Evolutionary conservation across 495 filamentous ascomycete species (phyloP).

Genomic region (Ascodesmis nigricans): DNA sequence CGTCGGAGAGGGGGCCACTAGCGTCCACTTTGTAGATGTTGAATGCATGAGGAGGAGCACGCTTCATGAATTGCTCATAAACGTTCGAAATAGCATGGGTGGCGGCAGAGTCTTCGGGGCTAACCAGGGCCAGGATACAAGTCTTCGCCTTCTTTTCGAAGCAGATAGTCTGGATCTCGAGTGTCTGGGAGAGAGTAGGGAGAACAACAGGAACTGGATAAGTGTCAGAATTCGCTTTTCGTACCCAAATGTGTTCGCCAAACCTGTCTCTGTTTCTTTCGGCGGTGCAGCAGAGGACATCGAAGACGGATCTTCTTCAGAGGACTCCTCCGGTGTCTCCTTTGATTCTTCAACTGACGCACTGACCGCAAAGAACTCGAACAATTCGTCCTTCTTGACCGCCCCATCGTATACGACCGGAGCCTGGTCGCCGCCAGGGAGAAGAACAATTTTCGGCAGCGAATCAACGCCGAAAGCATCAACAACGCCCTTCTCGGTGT

Average conservation of each 20-base stretch:
- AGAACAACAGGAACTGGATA: too few relatives aligned
- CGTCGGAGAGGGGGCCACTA: conserved; percentile 33
- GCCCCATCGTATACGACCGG: conserved; percentile 59
- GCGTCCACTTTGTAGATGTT: conserved; percentile 25
- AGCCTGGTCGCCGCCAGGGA: conserved; percentile 50
- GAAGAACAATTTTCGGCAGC: conserved; percentile 60
- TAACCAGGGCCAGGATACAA: conserved; percentile 55
- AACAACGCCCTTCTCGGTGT: conserved; percentile 52
- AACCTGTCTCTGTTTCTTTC: too few relatives aligned
- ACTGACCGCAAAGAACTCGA: conserved; percentile 69
- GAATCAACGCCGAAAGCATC: conserved; percentile 51
- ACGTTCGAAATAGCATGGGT: conserved; percentile 40
- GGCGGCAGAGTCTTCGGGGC: conserved; percentile 30
- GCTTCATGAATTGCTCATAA: conserved; percentile 34
- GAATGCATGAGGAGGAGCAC: conserved; percentile 8
- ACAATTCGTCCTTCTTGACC: conserved; percentile 62
- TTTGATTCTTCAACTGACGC: conserved; percentile 37
- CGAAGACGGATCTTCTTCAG: conserved; percentile 22
- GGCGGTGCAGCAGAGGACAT: not conserved
- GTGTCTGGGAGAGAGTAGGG: conserved; percentile 20
- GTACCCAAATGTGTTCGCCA: too few relatives aligned
- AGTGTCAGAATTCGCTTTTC: too few relatives aligned
- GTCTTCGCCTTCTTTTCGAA: conserved; percentile 54
- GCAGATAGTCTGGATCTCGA: conserved; percentile 33
- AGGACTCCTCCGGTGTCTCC: conserved; percentile 28